phyloP scores from a whole-genome alignment of 495 filamentous ascomycete genomes.

The Daldinia vernicosa region DNA sequence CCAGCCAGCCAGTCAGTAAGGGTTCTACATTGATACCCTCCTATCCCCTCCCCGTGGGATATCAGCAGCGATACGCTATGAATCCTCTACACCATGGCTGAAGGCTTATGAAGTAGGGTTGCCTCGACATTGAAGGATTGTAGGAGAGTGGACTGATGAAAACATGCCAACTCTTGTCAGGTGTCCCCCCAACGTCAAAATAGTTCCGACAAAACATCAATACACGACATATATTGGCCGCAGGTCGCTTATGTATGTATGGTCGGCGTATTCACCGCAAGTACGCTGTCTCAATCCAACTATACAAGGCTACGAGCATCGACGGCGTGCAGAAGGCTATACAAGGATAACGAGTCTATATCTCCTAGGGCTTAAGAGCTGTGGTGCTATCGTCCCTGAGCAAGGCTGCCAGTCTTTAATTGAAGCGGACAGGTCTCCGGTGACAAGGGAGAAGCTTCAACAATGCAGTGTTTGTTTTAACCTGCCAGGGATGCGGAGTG shows the following conservation, averaged over 20 bases:
- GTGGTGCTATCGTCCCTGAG: constrained; percentile 55
- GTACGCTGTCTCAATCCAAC: constrained; percentile 65
- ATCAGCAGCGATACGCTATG: constrained; percentile 62
- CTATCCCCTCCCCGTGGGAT: constrained; percentile 51
- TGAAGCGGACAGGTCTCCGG: constrained; percentile 37
- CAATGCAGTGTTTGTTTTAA: constrained; percentile 55
- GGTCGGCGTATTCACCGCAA: constrained; percentile 53
- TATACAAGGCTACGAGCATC: constrained; percentile 57
- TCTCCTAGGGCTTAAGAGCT: constrained; percentile 57
- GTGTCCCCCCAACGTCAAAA: constrained; percentile 64
- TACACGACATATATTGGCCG: constrained; percentile 51
- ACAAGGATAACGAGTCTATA: constrained; percentile 63
- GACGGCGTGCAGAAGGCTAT: constrained; percentile 59
- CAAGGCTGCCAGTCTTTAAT: constrained; percentile 53
- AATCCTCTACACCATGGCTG: constrained; percentile 20
- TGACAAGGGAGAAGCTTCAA: constrained; percentile 41
- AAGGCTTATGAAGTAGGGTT: constrained; percentile 28
- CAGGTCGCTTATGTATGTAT: constrained; percentile 65
- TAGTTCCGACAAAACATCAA: constrained; percentile 54
- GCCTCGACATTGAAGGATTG: constrained; percentile 46
- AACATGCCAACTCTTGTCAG: constrained; percentile 67
- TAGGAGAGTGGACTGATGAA: constrained; percentile 55
- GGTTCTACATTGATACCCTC: background rate
- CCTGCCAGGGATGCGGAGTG: constrained; percentile 66
- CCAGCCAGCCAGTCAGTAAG: background rate